Conservation (phyloP, 164 flowering plant genomes). For the Akebia trifoliata region DNA sequence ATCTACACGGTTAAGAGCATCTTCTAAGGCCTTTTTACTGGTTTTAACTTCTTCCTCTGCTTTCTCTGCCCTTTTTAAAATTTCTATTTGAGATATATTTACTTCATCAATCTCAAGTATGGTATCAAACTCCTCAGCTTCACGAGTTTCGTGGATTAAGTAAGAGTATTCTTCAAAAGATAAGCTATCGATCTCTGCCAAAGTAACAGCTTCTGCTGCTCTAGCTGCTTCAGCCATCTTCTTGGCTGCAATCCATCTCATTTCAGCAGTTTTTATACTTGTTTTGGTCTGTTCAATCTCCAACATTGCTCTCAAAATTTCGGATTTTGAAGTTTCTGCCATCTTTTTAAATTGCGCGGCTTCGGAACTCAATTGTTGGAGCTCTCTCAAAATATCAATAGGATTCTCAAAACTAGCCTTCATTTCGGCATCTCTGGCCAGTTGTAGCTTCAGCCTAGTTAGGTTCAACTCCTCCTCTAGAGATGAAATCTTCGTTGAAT, state of each 20-base stretch:
- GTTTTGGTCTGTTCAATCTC: conserved; percentile 68
- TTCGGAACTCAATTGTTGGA: conserved; percentile 56
- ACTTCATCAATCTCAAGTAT: conserved; percentile 67
- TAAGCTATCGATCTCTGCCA: conserved; percentile 73
- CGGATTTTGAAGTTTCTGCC: conserved; percentile 63
- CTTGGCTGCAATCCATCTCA: conserved; percentile 68
- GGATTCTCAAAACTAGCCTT: conserved; percentile 30
- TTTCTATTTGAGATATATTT: conserved; percentile 49
- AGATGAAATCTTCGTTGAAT: conserved; percentile 52
- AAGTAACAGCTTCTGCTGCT: conserved; percentile 73
- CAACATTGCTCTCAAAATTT: conserved; percentile 47
- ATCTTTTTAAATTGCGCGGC: conserved; percentile 61
- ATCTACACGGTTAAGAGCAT: conserved; percentile 70
- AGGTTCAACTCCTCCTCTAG: conserved; percentile 64
- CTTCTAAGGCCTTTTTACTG: conserved; percentile 67
- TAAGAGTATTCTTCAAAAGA: conserved; percentile 68
- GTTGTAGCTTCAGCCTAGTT: conserved; percentile 43
- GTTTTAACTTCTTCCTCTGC: conserved; percentile 72
- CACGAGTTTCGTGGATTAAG: conserved; percentile 46
- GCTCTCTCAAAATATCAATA: conserved; percentile 43
- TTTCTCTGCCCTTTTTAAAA: conserved; percentile 61
- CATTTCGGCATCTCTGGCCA: conserved; percentile 36
- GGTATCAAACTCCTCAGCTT: conserved; percentile 60
- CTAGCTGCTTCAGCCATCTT: conserved; percentile 89
- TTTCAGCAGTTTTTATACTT: conserved; percentile 67